A percentile compares a stretch with the other conserved stretches of the same genome.
These are phyloP conservation scores for Exophiala phaeomuriformis DNA, from an alignment of 2,329 filamentous ascomycete genomes.

Conservation along the genomic window DNA sequence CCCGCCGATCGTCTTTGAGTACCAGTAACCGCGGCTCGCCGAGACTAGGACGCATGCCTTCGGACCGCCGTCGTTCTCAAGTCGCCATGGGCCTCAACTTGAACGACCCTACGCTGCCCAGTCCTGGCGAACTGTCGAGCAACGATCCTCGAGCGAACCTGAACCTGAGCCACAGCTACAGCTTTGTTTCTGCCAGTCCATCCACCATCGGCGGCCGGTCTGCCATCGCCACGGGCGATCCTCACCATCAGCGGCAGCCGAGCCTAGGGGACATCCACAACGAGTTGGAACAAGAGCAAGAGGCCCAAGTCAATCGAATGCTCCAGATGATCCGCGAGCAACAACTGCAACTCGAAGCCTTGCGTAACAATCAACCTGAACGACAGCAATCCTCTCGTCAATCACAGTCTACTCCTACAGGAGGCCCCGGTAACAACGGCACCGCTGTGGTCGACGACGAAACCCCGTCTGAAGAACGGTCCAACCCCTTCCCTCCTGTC, in stretches of 20 bases:
- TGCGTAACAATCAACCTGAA: slow-evolving; percentile 32
- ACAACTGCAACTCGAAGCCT: slow-evolving; percentile 40
- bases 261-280: slow-evolving; percentile 46
- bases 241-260: slow-evolving; percentile 43
- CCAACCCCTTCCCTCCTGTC: slow-evolving; percentile 34
- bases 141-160: slow-evolving; percentile 35
- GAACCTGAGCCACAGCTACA: slow-evolving; percentile 22
- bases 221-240: slow-evolving; percentile 39
- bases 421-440: slow-evolving; percentile 30
- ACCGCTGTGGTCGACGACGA: slow-evolving; percentile 39
- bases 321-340: slow-evolving; percentile 44
- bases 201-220: slow-evolving; percentile 38
- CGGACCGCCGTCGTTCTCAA: slow-evolving; percentile 39
- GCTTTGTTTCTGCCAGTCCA: slow-evolving; percentile 39
- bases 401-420: slow-evolving; percentile 22
- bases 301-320: slow-evolving; percentile 47
- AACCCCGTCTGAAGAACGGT: slow-evolving; percentile 39
- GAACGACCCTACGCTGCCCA: slow-evolving; percentile 34
- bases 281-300: slow-evolving; percentile 46
- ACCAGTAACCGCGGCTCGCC: slow-evolving; percentile 33
- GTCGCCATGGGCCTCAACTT: slow-evolving; percentile 36
- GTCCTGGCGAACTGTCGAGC: slow-evolving; percentile 33
- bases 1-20: slow-evolving; percentile 37
- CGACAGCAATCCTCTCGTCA: slow-evolving; percentile 6
- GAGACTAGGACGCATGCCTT: slow-evolving; percentile 28